Conservation (phyloP, 345 rosid species). For the Toxicodendron radicans region DNA sequence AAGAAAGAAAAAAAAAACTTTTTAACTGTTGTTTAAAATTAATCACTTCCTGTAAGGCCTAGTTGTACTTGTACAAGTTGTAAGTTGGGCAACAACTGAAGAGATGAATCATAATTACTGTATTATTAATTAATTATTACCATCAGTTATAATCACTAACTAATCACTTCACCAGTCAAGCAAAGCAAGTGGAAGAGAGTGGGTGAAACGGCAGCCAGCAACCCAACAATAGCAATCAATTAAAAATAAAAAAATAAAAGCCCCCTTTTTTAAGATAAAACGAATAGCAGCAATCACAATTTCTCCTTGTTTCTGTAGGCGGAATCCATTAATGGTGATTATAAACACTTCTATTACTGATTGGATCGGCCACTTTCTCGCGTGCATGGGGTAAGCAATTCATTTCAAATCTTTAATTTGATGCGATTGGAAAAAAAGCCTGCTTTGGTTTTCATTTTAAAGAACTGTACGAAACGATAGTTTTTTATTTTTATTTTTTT, state of each 20-base stretch:
- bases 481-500: neutral
- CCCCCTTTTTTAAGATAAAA: neutral
- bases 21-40: too few relatives aligned
- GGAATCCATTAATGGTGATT: slow-evolving; percentile 34
- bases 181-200: neutral
- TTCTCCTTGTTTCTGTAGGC: neutral
- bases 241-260: neutral
- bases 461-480: neutral
- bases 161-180: neutral
- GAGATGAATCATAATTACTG: too few relatives aligned
- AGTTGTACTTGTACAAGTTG: too few relatives aligned
- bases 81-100: too few relatives aligned
- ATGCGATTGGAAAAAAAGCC: neutral
- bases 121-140: neutral
- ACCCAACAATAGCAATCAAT: neutral
- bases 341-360: slow-evolving; percentile 29
- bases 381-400: slow-evolving; percentile 55
- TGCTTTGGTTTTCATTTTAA: neutral
- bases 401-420: neutral
- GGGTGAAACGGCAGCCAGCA: neutral
- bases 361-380: slow-evolving; percentile 56
- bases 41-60: too few relatives aligned
- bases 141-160: neutral
- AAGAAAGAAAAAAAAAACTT: too few relatives aligned
- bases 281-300: neutral